phyloP scores from a whole-genome alignment of 2,329 filamentous ascomycete genomes.

The Aspergillus latus region DNA sequence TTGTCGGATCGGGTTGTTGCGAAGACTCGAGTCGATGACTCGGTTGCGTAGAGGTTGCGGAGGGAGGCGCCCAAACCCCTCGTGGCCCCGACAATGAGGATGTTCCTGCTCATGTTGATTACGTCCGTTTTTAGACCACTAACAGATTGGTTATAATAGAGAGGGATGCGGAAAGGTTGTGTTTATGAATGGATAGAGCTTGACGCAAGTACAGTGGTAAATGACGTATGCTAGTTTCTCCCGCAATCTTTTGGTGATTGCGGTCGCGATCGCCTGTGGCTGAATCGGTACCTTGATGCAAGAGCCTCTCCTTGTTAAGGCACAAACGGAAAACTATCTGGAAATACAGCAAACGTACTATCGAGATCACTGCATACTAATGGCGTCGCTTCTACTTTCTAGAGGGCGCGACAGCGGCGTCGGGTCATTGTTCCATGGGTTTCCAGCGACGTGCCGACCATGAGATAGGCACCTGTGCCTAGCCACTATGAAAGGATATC shows the following conservation, averaged over 20 bases:
- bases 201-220: slow-evolving; percentile 17
- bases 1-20: slow-evolving; percentile 57
- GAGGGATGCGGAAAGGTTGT: not conserved
- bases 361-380: no score
- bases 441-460: no score
- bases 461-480: no score
- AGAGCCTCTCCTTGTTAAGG: not conserved
- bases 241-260: not conserved
- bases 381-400: no score
- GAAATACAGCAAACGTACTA: no score
- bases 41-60: slow-evolving; percentile 56
- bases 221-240: slow-evolving; percentile 23
- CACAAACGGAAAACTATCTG: no score
- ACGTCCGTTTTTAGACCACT: not conserved
- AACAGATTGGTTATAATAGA: not conserved
- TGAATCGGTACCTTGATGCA: not conserved
- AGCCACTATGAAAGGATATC: no score
- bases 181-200: not conserved
- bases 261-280: not conserved
- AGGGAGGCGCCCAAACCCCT: slow-evolving; percentile 66
- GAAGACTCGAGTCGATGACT: slow-evolving; percentile 53
- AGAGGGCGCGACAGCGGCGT: no score
- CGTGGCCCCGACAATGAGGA: slow-evolving; percentile 67
- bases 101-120: slow-evolving; percentile 33
- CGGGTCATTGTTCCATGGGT: no score